Conservation (phyloP, 2,329 filamentous ascomycete species). For the Bretziella fagacearum region DNA sequence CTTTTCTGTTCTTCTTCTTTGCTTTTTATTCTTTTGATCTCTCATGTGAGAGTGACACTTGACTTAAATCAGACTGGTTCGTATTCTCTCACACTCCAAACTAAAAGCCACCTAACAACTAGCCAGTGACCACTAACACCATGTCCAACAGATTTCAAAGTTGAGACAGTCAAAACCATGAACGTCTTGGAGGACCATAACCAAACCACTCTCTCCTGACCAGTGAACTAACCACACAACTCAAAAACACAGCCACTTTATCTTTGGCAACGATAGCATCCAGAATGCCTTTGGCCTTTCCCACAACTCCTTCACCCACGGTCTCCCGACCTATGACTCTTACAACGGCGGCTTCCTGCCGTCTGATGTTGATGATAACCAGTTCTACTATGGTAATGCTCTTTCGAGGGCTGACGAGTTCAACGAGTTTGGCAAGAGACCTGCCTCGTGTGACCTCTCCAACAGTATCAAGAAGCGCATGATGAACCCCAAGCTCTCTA, state of each 20-base stretch:
- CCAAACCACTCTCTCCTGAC: background rate
- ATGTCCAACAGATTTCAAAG: conserved; percentile 9
- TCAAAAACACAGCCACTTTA: conserved; percentile 4
- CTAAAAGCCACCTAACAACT: background rate
- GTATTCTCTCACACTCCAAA: conserved; percentile 1
- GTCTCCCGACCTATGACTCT: conserved; percentile 6
- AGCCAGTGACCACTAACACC: conserved; percentile 3
- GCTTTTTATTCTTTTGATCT: background rate
- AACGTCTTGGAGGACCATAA: conserved; percentile 4
- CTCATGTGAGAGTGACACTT: conserved; percentile 7
- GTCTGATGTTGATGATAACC: conserved; percentile 5
- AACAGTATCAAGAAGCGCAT: conserved; percentile 1
- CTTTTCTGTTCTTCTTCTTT: background rate
- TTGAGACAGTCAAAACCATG: conserved; percentile 8
- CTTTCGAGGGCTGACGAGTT: conserved; percentile 2
- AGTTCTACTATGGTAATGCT: conserved; percentile 5
- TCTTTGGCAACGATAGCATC: conserved; percentile 9
- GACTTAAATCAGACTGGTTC: conserved; percentile 12
- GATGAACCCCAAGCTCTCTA: conserved; percentile 2
- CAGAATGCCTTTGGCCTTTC: conserved; percentile 4
- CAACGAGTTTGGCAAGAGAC: conserved; percentile 12
- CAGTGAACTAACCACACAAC: conserved; percentile 10
- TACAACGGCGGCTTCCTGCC: background rate
- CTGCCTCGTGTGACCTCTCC: conserved; percentile 12
- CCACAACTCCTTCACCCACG: conserved; percentile 3